phyloP scores from a whole-genome alignment of 2,329 filamentous ascomycete genomes.

The Pseudogymnoascus sp. region DNA sequence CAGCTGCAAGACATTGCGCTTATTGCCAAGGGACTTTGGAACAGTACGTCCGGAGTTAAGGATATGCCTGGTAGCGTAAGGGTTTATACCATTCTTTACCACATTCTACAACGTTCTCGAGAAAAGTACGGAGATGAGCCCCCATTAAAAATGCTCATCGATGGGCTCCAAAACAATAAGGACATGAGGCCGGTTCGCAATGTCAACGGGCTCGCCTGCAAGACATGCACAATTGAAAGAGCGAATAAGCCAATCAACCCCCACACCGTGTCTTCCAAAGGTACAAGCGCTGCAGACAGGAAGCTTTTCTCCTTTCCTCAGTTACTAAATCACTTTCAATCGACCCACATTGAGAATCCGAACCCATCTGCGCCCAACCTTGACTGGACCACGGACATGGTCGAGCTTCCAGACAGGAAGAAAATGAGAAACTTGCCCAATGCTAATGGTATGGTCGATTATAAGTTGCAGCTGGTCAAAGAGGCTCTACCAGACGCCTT shows the following conservation, averaged over 20 bases:
- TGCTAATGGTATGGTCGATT: conserved; percentile 46
- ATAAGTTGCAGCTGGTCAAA: conserved; percentile 42
- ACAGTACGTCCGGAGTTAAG: conserved; percentile 47
- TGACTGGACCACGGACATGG: conserved; percentile 54
- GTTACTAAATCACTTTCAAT: conserved; percentile 51
- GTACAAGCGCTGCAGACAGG: conserved; percentile 25
- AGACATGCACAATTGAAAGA: conserved; percentile 38
- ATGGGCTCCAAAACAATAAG: conserved; percentile 46
- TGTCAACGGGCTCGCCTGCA: conserved; percentile 46
- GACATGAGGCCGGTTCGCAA: conserved; percentile 48
- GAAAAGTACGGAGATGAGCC: conserved; percentile 48
- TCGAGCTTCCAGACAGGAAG: conserved; percentile 46
- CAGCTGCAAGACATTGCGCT: conserved; percentile 45
- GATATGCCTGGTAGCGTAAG: conserved; percentile 54
- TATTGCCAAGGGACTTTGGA: conserved; percentile 55
- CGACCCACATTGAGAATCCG: conserved; percentile 23
- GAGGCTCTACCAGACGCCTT: conserved; percentile 41
- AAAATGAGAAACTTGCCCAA: conserved; percentile 40
- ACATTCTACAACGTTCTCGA: conserved; percentile 49
- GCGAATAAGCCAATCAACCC: conserved; percentile 33
- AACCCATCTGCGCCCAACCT: conserved; percentile 22
- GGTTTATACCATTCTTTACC: conserved; percentile 55
- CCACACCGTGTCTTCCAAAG: conserved; percentile 7
- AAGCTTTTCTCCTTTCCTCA: conserved; percentile 47
- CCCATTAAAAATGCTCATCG: conserved; percentile 49